A percentile compares a stretch with the other conserved stretches of the same genome.
Conservation (phyloP, 2,329 filamentous ascomycete genomes). For the Sarocladium oryzae region DNA sequence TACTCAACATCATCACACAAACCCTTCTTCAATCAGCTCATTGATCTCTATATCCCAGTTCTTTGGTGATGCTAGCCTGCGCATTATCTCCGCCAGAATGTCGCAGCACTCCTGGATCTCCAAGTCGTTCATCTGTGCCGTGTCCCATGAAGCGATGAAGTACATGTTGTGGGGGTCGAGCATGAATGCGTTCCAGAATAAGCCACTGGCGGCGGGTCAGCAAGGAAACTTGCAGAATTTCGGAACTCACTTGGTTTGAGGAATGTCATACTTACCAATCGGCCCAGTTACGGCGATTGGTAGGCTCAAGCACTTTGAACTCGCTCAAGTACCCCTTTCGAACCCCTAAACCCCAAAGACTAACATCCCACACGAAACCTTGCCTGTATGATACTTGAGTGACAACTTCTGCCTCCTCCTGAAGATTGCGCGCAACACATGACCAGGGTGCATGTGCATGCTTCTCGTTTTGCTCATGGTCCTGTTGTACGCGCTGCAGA, state of each 20-base stretch:
- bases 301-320: conserved; percentile 21
- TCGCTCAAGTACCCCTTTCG: conserved; percentile 12
- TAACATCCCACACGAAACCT: conserved; percentile 32
- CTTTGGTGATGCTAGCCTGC: conserved; percentile 18
- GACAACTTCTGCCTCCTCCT: conserved; percentile 26
- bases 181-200: conserved; percentile 34
- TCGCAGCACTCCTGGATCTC: conserved; percentile 27
- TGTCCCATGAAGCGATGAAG: conserved; percentile 33
- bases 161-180: conserved; percentile 25
- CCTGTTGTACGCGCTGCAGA: conserved; percentile 19
- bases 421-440: conserved; percentile 22
- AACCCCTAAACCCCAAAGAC: conserved; percentile 20
- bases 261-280: conserved; percentile 26
- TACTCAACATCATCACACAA: too few relatives aligned
- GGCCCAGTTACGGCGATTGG: conserved; percentile 30
- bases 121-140: conserved; percentile 28
- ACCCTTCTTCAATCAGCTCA: too few relatives aligned
- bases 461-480: conserved; percentile 19
- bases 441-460: conserved; percentile 30
- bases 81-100: conserved; percentile 22
- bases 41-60: conserved; percentile 25
- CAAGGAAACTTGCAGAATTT: too few relatives aligned
- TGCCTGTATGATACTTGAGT: conserved; percentile 29
- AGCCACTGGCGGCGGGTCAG: too few relatives aligned
- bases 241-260: neutral